Conservation (phyloP, 2,329 filamentous ascomycete species). For the Xylariaceae sp. region DNA sequence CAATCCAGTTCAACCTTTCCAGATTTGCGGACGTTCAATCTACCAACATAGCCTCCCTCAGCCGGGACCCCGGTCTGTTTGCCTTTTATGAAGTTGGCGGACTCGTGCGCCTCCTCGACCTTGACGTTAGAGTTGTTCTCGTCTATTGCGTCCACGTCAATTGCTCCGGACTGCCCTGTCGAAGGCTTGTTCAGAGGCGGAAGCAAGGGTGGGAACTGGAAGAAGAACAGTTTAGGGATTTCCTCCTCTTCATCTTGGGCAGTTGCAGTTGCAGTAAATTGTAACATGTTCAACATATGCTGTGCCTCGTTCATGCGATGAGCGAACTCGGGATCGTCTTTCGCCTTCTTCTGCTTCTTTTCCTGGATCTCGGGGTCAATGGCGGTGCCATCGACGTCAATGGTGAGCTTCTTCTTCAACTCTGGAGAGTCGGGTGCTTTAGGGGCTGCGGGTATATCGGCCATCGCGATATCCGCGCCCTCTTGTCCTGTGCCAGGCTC, state of each 20-base stretch:
- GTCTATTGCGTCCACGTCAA: conserved; percentile 25
- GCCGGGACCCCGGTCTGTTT: conserved; percentile 40
- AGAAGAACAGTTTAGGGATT: conserved; percentile 60
- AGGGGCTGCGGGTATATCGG: conserved; percentile 40
- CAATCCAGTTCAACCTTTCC: conserved; percentile 62
- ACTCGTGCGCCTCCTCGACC: conserved; percentile 25
- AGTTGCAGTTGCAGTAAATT: conserved; percentile 24
- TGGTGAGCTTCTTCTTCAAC: conserved; percentile 30
- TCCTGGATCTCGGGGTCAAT: conserved; percentile 27
- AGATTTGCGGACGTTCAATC: conserved; percentile 59
- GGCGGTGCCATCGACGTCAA: conserved; percentile 15
- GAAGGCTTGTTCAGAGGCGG: conserved; percentile 47
- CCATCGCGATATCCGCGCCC: conserved; percentile 36
- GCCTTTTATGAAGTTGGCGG: conserved; percentile 12
- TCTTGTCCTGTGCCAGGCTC: conserved; percentile 42
- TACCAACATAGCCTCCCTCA: conserved; percentile 58
- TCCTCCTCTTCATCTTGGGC: conserved; percentile 24
- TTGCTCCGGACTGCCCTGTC: conserved; percentile 17
- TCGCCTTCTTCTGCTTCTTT: conserved; percentile 30
- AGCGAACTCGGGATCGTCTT: conserved; percentile 29
- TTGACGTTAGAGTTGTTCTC: conserved; percentile 23
- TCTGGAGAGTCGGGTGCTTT: conserved; percentile 34
- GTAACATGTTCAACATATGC: conserved; percentile 33
- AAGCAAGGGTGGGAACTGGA: conserved; percentile 62
- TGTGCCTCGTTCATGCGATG: conserved; percentile 19